Evolutionary conservation across 352 stramenopile species (phyloP).

Genomic region (Pythium dissimile): DNA sequence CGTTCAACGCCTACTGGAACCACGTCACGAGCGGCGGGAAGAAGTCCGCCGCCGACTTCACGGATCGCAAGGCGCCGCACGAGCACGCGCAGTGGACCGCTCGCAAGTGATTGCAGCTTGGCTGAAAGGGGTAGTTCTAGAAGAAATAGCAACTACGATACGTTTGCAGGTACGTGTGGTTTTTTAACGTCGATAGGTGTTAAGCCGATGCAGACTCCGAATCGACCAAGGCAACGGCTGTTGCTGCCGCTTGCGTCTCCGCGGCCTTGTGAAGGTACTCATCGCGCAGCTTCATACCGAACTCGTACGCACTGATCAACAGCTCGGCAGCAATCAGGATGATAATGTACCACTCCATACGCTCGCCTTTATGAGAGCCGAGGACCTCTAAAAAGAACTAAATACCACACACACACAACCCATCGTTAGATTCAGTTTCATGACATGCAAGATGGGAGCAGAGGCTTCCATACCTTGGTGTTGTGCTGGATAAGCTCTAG

Average conservation of each 20-base stretch:
- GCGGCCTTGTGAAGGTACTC: conserved; percentile 12
- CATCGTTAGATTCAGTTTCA: conserved; percentile 1
- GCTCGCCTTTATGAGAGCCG: conserved; percentile 92
- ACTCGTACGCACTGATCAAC: conserved; percentile 84
- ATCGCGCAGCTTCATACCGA: conserved; percentile 72
- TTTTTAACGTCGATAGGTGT: too few relatives aligned
- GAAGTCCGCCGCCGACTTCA: conserved; percentile 69
- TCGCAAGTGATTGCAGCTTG: conserved; percentile 28
- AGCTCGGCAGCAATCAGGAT: conserved; percentile 95
- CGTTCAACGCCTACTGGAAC: conserved; percentile 82
- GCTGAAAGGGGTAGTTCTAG: not conserved
- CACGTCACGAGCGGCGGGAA: conserved; percentile 71
- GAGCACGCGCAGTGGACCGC: conserved; percentile 78
- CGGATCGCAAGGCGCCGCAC: conserved; percentile 78
- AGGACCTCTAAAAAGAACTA: conserved; percentile 98
- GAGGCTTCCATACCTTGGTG: conserved; percentile 92
- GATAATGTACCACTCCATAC: conserved; percentile 98
- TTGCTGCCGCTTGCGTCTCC: conserved; percentile 6
- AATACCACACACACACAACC: not conserved
- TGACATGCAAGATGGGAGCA: too few relatives aligned
- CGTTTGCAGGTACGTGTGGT: not conserved
- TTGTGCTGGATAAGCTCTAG: conserved; percentile 97
- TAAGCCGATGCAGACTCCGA: not conserved
- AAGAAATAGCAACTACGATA: not conserved
- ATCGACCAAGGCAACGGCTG: not conserved